Evolutionary conservation across 192 early-diverging fungal genomes (phyloP), one percentile per base, ranked within the genome.

Genomic region (Coemansia umbellata): DNA sequence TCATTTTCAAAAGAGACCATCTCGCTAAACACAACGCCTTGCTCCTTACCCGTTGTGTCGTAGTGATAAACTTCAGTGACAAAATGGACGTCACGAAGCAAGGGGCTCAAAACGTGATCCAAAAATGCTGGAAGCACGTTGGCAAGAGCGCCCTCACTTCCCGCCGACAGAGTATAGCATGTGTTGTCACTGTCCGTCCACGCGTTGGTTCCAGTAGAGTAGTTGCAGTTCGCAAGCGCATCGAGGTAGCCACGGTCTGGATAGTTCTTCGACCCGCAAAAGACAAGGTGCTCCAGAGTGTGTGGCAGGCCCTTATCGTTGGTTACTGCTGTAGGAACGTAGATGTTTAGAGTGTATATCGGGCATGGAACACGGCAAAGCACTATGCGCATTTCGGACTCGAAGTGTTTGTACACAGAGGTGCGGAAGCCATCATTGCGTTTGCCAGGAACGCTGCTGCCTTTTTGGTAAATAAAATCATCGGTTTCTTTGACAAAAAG

Each of bases 1-100:
- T 82, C 81, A 64, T 85, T 83, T 54, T 92, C 88, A 14, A 81
- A 55, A 8, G 83, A 74, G 0, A 85, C 82, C 86, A 94, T 92
- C 56, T 87, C 81, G 60, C 81, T 78, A 22, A 81, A 80, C 31
- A 94, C 91, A 8, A 94, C 91, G 13, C 91, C 91, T 26, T 90
- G 82, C 32, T 88, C 81, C 51, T 82, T 80, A 4, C 80, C 87
- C 1, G 77, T 64, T 15, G 64, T 80, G 44, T 92, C 88, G 30
- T 85, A 71, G 66, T 92, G 89, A 54, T 87, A 87, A 8, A 94
- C 91, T 23, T 90, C 86, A 23, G 86, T 90, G 44, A 84, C 73
- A 56, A 90, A 92, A 51, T 91, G 84, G 19, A 78, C 77, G 27
- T 86, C 83, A 23, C 77, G 50, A 41, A 94, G 70, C n/a, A 84